Percentiles rank a stretch among this genome's conserved stretches.
These are phyloP conservation scores for Fusarium sp. DNA, from an alignment of 2,329 filamentous ascomycete species.

Conservation along the genomic window DNA sequence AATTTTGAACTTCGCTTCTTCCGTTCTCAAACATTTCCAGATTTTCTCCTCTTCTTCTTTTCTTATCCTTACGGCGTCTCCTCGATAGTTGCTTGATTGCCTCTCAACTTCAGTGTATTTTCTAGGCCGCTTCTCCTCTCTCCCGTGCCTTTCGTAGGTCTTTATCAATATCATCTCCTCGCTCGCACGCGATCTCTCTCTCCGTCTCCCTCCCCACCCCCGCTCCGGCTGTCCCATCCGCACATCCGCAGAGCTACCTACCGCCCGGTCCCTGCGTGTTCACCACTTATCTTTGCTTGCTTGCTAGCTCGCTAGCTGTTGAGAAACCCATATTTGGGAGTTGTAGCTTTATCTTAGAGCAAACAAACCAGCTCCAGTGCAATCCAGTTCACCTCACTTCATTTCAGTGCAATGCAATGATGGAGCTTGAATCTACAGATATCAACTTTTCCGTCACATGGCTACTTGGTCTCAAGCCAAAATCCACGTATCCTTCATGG, in stretches of 20 bases:
- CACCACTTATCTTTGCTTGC: conserved; percentile 15
- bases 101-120: neutral
- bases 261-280: conserved; percentile 19
- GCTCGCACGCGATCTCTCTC: conserved; percentile 22
- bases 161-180: neutral
- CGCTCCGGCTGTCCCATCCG: conserved; percentile 33
- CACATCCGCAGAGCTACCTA: conserved; percentile 10
- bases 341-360: conserved; percentile 35
- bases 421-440: conserved; percentile 43
- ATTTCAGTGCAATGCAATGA: conserved; percentile 32
- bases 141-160: neutral
- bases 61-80: conserved; percentile 3
- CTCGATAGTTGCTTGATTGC: conserved; percentile 4
- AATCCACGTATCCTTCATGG: conserved; percentile 40
- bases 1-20: conserved; percentile 20
- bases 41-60: neutral
- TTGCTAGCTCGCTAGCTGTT: conserved; percentile 17
- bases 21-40: neutral
- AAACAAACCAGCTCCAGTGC: conserved; percentile 23
- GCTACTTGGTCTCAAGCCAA: conserved; percentile 44
- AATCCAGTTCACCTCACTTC: neutral
- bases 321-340: conserved; percentile 19
- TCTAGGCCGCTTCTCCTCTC: neutral
- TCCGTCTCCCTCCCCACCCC: conserved; percentile 23
- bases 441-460: conserved; percentile 46